phyloP scores from a whole-genome alignment of 768 basidiomycete species.

The Termitomyces sp. region DNA sequence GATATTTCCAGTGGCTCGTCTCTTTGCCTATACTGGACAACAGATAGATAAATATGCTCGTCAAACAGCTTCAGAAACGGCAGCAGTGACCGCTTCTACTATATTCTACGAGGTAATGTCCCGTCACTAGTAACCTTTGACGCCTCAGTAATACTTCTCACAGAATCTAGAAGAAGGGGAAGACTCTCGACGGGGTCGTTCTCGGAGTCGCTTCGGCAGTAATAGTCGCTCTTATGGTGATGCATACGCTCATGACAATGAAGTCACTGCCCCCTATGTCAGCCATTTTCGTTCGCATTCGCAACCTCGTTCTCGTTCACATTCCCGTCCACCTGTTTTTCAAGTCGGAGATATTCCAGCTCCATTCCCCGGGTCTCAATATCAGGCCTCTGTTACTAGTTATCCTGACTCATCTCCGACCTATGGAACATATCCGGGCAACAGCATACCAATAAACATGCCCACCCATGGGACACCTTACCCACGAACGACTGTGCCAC shows the following conservation, averaged over 20 bases:
- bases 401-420: slow-evolving; percentile 8
- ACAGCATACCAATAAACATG: slow-evolving; percentile 13
- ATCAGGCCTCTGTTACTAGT: slow-evolving; percentile 7
- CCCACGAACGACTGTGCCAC: slow-evolving; percentile 14
- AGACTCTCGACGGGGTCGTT: slow-evolving; percentile 22
- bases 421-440: slow-evolving; percentile 20
- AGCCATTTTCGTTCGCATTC: slow-evolving; percentile 16
- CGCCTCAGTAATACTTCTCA: not conserved
- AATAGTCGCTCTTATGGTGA: slow-evolving; percentile 23
- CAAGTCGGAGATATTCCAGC: slow-evolving; percentile 14
- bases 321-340: slow-evolving; percentile 25
- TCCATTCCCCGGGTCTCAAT: slow-evolving; percentile 5
- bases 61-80: slow-evolving; percentile 52
- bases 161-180: slow-evolving; percentile 29
- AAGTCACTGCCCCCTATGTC: slow-evolving; percentile 17
- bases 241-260: slow-evolving; percentile 34
- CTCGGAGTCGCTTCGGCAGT: slow-evolving; percentile 22
- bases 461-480: slow-evolving; percentile 21
- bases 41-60: slow-evolving; percentile 39
- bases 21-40: slow-evolving; percentile 47
- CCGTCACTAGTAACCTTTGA: not conserved
- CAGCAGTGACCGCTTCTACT: slow-evolving; percentile 59
- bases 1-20: slow-evolving; percentile 40
- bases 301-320: slow-evolving; percentile 33
- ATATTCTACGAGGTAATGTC: slow-evolving; percentile 48